Evolutionary conservation across 164 flowering plant genomes (phyloP).

Genomic region (Aristolochia californica): DNA sequence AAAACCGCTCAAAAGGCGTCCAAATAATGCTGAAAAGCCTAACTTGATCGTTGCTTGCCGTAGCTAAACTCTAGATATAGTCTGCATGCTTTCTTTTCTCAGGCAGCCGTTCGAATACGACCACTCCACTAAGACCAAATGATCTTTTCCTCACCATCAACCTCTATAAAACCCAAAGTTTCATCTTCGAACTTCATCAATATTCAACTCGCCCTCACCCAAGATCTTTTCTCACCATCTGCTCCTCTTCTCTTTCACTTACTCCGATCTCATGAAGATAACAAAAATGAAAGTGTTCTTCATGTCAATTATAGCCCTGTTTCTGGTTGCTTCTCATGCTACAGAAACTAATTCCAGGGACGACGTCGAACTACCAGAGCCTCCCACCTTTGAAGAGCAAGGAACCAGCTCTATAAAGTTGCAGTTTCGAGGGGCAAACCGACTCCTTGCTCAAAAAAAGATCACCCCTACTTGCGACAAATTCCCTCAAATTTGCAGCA

Average conservation of each 20-base stretch:
- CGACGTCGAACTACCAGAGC: background rate
- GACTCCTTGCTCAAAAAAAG: constrained; percentile 5
- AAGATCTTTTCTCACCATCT: background rate
- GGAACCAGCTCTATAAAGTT: background rate
- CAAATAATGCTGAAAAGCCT: background rate
- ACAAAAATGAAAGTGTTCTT: background rate
- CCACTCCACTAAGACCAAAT: background rate
- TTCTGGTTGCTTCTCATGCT: background rate
- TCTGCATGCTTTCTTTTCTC: background rate
- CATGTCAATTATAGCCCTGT: background rate
- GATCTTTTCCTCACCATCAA: background rate
- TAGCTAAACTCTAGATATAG: background rate
- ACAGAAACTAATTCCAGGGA: background rate
- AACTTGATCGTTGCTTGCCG: background rate
- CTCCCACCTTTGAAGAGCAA: background rate
- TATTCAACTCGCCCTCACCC: background rate
- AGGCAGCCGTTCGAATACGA: background rate
- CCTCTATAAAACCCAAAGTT: background rate
- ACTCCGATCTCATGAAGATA: background rate
- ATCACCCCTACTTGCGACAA: constrained; percentile 11
- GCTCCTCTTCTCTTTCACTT: background rate
- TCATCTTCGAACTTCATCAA: background rate
- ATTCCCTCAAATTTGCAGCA: constrained; percentile 10
- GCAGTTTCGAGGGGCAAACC: constrained; percentile 1
- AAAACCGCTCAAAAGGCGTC: too few species aligned